Percentiles rank a stretch among this genome's conserved stretches.
phyloP scores from a whole-genome alignment of 2,329 filamentous ascomycete genomes.

The Colletotrichum chrysophilum region DNA sequence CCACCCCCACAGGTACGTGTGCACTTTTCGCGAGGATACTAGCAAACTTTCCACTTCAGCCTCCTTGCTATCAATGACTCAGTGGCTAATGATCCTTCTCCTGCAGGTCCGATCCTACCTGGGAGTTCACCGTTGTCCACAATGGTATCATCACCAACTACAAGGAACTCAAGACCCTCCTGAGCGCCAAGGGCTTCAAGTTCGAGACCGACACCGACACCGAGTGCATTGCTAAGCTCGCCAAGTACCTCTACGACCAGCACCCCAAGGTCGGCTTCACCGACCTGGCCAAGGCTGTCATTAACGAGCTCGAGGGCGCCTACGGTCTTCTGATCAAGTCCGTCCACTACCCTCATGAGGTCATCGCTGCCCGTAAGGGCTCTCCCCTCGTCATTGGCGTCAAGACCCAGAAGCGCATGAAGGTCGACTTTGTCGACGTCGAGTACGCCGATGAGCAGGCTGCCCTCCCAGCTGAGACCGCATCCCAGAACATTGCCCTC shows the following conservation, averaged over 20 bases:
- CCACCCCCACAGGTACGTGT: slow-evolving; percentile 90
- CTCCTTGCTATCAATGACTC: slow-evolving; percentile 7
- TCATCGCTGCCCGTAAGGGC: slow-evolving; percentile 97
- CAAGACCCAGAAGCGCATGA: slow-evolving; percentile 98
- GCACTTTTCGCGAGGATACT: background rate
- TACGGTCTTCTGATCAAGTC: slow-evolving; percentile 98
- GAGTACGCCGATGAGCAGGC: slow-evolving; percentile 90
- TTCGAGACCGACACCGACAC: slow-evolving; percentile 99
- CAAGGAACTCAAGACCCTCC: slow-evolving; percentile 96
- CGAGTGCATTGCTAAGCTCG: slow-evolving; percentile 98
- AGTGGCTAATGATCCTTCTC: slow-evolving; percentile 12
- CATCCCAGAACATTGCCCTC: slow-evolving; percentile 93
- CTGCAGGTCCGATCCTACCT: slow-evolving; percentile 84
- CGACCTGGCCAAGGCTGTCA: slow-evolving; percentile 94
- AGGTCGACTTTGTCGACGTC: slow-evolving; percentile 99
- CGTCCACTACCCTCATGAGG: slow-evolving; percentile 96
- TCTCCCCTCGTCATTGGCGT: slow-evolving; percentile 97
- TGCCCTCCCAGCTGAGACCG: slow-evolving; percentile 88
- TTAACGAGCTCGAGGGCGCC: slow-evolving; percentile 96
- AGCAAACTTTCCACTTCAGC: background rate
- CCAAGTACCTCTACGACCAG: slow-evolving; percentile 97
- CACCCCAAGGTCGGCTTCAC: slow-evolving; percentile 96
- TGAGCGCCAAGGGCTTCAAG: slow-evolving; percentile 93
- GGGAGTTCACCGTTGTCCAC: slow-evolving; percentile 98
- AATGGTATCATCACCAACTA: slow-evolving; percentile 99